These are phyloP conservation scores for Fusarium domesticum DNA, from an alignment of 2,329 filamentous ascomycete species.

Conservation along the genomic window DNA sequence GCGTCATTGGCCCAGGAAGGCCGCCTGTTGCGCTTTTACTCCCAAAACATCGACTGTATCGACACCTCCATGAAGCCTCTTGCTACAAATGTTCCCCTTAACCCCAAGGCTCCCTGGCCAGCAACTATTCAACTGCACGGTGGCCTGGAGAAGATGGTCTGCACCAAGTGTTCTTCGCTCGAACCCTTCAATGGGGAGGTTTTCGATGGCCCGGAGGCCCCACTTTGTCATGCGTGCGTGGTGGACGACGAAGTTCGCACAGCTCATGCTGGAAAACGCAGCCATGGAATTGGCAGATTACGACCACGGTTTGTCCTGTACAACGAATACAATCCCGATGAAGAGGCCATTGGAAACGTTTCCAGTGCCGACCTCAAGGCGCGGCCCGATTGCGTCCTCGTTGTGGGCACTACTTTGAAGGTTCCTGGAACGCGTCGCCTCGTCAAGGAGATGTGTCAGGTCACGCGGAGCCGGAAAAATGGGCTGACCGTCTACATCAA, in stretches of 20 bases:
- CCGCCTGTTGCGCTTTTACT: conserved; percentile 85
- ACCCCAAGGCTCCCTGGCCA: conserved; percentile 85
- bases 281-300: conserved; percentile 86
- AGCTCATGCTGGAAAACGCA: conserved; percentile 75
- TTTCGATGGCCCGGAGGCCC: conserved; percentile 81
- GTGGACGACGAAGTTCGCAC: conserved; percentile 74
- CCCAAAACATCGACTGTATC: conserved; percentile 95
- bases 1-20: conserved; percentile 86
- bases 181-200: conserved; percentile 72
- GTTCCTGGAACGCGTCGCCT: conserved; percentile 89
- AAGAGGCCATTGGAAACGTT: conserved; percentile 91
- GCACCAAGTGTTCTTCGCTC: conserved; percentile 82
- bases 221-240: conserved; percentile 72
- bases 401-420: conserved; percentile 93
- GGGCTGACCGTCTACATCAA: conserved; percentile 95
- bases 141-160: conserved; percentile 93
- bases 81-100: conserved; percentile 75
- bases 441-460: conserved; percentile 84
- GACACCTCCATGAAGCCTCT: conserved; percentile 81
- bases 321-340: conserved; percentile 95
- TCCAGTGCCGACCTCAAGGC: conserved; percentile 81
- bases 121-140: conserved; percentile 91
- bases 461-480: conserved; percentile 76
- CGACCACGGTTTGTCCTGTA: conserved; percentile 94
- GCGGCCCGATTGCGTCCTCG: conserved; percentile 85